phyloP scores from a whole-genome alignment of 208 protist species.

The Crithidia brevicula region DNA sequence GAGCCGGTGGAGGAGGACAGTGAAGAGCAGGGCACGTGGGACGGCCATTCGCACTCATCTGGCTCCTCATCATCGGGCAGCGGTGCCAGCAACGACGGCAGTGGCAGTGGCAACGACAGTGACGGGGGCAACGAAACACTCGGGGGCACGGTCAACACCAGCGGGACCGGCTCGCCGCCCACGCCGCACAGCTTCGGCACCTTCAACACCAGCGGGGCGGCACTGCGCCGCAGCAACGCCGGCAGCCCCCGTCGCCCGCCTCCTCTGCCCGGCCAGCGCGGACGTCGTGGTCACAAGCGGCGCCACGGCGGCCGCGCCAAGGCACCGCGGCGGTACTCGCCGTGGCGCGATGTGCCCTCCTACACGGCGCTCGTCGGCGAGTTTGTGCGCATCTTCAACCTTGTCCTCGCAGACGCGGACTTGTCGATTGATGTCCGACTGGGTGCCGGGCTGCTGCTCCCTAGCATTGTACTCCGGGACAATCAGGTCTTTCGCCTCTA shows the following conservation, averaged over 20 bases:
- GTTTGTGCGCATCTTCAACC: slow-evolving; percentile 46
- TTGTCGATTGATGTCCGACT: slow-evolving; percentile 49
- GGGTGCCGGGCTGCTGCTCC: slow-evolving; percentile 43
- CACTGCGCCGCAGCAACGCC: slow-evolving; percentile 4
- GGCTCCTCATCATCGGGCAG: neutral
- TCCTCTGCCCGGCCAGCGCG: neutral
- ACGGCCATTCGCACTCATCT: neutral
- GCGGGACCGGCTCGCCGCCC: slow-evolving; percentile 5
- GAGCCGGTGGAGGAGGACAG: slow-evolving; percentile 1
- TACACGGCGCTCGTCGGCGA: slow-evolving; percentile 56
- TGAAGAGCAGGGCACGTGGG: slow-evolving; percentile 13
- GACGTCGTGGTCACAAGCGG: neutral
- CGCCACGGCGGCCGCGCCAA: slow-evolving; percentile 6
- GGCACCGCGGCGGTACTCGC: slow-evolving; percentile 4
- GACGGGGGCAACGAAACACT: slow-evolving; percentile 2
- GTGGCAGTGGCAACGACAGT: neutral
- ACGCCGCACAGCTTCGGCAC: slow-evolving; percentile 12
- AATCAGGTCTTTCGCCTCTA: slow-evolving; percentile 52
- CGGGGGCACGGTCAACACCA: neutral
- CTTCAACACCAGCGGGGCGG: neutral
- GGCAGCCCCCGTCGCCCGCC: slow-evolving; percentile 5
- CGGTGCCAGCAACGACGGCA: neutral
- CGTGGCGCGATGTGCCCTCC: slow-evolving; percentile 57
- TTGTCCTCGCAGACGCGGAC: slow-evolving; percentile 31
- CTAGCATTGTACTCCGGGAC: slow-evolving; percentile 51